Base-by-base conservation (phyloP, 2,329 filamentous ascomycete species). In the Periconia macrospinosa region DNA sequence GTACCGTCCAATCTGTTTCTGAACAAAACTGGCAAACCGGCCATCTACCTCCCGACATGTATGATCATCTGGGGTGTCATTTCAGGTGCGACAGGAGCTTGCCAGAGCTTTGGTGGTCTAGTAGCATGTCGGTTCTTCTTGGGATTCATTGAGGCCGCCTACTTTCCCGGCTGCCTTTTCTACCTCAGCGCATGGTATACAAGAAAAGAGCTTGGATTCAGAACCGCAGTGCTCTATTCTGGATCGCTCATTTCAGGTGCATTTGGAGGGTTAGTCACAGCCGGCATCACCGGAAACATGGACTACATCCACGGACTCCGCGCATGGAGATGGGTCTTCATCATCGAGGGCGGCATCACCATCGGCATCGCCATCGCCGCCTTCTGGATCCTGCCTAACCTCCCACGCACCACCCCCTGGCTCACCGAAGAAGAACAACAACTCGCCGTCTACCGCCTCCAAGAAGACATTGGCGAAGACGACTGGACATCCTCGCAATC, bases 191-290 rank as follows among this genome's bases (percentile, higher is more conserved):
- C 79, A 50, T 90, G 87, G 87, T 91, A 91, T 62, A 90, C 86
- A 0, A 80, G 87, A 43, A 84, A 85, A 57, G 88, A 89, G 67
- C 77, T 89, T 1, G 84, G 82, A 10, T 74, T 88, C n/a, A 79
- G 86, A 10, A 88, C 84, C 14, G 85, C 86, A 1, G 75, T 87
- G 18, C 78, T 90, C 7, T 89, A 89, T 68, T 84, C 86, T 0
- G 89, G 87, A 0, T 85, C 85, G 0, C 76, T 91, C 27, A 81
- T 91, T 18, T 87, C 86, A 1, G 87, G 87, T 5, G 88, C 88
- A 1, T 91, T 91, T 63, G 88, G 86, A 0, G 88, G 86, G 33
- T 61, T 81, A n/a, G 77, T 81, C 27, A 78, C 78, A 13, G 78
- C 78, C n/a, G 79, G 87, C 7, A 89, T 92, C 50, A 85, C 83